Evolutionary conservation across 139 green algal genomes (phyloP).

Genomic region (Micractinium conductrix): DNA sequence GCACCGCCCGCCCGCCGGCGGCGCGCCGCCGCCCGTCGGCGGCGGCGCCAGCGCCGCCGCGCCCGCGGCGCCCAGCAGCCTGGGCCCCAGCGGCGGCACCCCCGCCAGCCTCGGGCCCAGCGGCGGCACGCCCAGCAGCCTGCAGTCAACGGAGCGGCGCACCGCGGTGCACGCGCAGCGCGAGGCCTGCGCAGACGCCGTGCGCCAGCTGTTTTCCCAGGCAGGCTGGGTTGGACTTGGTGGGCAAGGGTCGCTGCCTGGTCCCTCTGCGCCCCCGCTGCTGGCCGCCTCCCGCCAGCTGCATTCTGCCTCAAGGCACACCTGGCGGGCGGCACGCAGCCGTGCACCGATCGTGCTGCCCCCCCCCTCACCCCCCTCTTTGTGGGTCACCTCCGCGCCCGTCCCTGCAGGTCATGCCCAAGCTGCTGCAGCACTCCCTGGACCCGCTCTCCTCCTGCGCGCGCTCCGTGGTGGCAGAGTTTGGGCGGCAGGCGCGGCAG

Average conservation of each 20-base stretch:
- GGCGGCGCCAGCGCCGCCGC: background rate
- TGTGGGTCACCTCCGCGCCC: no score
- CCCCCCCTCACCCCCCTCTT: no score
- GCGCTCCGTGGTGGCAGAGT: slow-evolving; percentile 43
- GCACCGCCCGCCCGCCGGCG: background rate
- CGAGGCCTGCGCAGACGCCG: slow-evolving; percentile 32
- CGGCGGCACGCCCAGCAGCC: background rate
- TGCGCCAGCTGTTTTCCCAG: slow-evolving; percentile 59
- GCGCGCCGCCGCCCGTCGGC: no score
- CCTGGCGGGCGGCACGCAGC: no score
- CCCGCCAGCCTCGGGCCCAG: background rate
- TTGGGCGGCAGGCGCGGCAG: slow-evolving; percentile 48
- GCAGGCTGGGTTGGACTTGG: no score
- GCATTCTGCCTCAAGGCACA: no score
- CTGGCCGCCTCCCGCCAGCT: no score
- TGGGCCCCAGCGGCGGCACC: slow-evolving; percentile 5
- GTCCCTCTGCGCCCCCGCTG: no score
- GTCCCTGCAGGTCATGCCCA: no score
- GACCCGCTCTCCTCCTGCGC: slow-evolving; percentile 72
- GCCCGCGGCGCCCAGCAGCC: background rate
- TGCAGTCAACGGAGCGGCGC: slow-evolving; percentile 10
- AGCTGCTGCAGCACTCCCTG: slow-evolving; percentile 66
- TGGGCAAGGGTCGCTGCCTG: no score
- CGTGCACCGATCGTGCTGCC: no score
- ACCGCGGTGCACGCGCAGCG: slow-evolving; percentile 2